Evolutionary conservation across 2,329 filamentous ascomycete species (phyloP), one percentile per base, ranked within the genome.

Genomic region (Ceratocystis eucalypticola): DNA sequence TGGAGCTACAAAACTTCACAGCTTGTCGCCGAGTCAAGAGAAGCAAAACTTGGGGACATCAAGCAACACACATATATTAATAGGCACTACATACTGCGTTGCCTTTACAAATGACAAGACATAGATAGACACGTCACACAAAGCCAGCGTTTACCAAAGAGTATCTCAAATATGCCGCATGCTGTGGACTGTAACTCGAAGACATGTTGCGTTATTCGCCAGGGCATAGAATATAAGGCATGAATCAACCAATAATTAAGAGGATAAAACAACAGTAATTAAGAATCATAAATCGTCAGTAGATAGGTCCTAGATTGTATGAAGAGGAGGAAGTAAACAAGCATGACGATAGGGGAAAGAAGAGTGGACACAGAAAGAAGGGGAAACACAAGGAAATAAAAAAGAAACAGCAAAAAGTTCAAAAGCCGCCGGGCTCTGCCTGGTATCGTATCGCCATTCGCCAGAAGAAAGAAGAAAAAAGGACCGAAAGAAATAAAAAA

Each of bases 381-480:
- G 30, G 15, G 8, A 30, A 15, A 17, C 10, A 30, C 25, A 37
- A 28, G 30, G 15, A 30, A 22, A 30, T 15, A 46, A 25, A 25
- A 30, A 46, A 33, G 55, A 67, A 65, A 45, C 33, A 63, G 41
- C 22, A 67, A 67, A 61, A 7, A 46, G 28, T 48, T 65, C 61
- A 53, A 67, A 62, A 61, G 61, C 41, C 61, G 37, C 61, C 62
- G 46, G 44, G 37, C 62, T 62, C 66, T 67, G 64, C 33, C 55
- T 67, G 66, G 66, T 67, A 67, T 67, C 66, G 62, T 67, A 50
- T 65, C 61, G 64, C 64, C 46, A 65, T 61, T 67, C 64, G 46
- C 64, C 66, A 61, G 50, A 61, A 45, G 5, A 59, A 64, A 37
- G 61, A 61, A 44, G 22, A 59, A 46, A 62, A 48, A 50, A 62